A percentile compares a stretch with the other conserved stretches of the same genome.
Conservation (phyloP, 805 yeast genomes). For the Ogataea angusta region DNA sequence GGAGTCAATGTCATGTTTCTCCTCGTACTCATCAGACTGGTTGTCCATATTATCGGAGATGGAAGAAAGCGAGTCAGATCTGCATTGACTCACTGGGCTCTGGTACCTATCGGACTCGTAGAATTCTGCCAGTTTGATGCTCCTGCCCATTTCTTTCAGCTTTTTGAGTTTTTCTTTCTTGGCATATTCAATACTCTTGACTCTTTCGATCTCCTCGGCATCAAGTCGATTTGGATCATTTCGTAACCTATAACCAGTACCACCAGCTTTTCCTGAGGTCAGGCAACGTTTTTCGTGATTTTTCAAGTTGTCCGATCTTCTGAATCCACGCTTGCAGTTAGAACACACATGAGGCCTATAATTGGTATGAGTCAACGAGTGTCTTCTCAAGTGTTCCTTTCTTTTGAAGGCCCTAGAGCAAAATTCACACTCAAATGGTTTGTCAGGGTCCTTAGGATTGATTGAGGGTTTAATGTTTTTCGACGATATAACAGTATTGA, state of each 20-base stretch:
- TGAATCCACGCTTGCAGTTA: conserved; percentile 27
- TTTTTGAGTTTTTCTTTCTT: conserved; percentile 11
- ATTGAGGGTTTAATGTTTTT: conserved; percentile 21
- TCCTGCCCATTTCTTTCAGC: conserved; percentile 11
- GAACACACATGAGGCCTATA: conserved; percentile 27
- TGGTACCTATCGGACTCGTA: not conserved
- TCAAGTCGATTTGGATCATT: conserved; percentile 23
- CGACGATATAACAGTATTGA: conserved; percentile 22
- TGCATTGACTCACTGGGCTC: not conserved
- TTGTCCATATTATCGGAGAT: not conserved
- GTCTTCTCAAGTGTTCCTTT: conserved; percentile 28
- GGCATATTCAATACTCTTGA: conserved; percentile 17
- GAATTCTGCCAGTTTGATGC: conserved; percentile 8
- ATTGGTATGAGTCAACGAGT: conserved; percentile 27
- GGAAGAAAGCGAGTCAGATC: no score
- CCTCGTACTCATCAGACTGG: conserved; percentile 3
- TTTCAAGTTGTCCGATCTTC: conserved; percentile 29
- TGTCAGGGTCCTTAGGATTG: conserved; percentile 19
- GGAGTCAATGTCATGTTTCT: not conserved
- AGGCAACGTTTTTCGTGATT: conserved; percentile 27
- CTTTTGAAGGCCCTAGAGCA: conserved; percentile 28
- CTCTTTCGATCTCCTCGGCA: conserved; percentile 21
- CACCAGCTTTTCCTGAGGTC: conserved; percentile 17
- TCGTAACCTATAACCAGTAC: conserved; percentile 22
- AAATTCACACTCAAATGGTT: conserved; percentile 25